Evolutionary conservation across 2,329 filamentous ascomycete genomes (phyloP).

Genomic region (Passalora sequoiae): DNA sequence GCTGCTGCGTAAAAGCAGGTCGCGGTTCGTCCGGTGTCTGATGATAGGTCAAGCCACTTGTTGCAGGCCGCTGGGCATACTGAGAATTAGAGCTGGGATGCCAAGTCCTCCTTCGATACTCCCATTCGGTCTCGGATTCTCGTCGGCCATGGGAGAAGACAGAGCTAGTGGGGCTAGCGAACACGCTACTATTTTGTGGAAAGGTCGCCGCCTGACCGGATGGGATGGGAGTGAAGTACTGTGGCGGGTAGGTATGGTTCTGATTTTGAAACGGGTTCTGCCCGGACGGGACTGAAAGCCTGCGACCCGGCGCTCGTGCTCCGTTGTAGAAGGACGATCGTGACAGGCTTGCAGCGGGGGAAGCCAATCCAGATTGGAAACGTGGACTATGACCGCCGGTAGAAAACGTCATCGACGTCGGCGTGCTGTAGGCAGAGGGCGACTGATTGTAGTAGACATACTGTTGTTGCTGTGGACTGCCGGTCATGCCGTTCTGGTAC

Average conservation of each 20-base stretch:
- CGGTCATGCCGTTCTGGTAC: conserved; percentile 54
- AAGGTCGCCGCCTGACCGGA: conserved; percentile 50
- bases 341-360: conserved; percentile 65
- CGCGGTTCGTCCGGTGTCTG: conserved; percentile 62
- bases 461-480: conserved; percentile 54
- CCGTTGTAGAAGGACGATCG: conserved; percentile 71
- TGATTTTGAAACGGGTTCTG: conserved; percentile 68
- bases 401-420: conserved; percentile 77
- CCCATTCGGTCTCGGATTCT: conserved; percentile 67
- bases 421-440: conserved; percentile 71
- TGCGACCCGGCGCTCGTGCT: conserved; percentile 60
- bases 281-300: conserved; percentile 75
- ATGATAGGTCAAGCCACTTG: conserved; percentile 70
- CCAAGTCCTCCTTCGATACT: conserved; percentile 82
- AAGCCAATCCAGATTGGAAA: conserved; percentile 63
- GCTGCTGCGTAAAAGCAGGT: conserved; percentile 50
- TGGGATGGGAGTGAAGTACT: conserved; percentile 52
- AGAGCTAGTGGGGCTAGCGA: conserved; percentile 63
- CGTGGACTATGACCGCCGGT: conserved; percentile 70
- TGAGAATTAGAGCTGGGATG: conserved; percentile 69
- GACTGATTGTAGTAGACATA: conserved; percentile 64
- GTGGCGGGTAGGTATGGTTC: conserved; percentile 50
- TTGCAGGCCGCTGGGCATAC: conserved; percentile 57
- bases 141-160: conserved; percentile 59
- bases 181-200: conserved; percentile 56